Evolutionary conservation across 345 rosid genomes (phyloP), one percentile per base, ranked within the genome.

Genomic region (Dovyalis caffra): DNA sequence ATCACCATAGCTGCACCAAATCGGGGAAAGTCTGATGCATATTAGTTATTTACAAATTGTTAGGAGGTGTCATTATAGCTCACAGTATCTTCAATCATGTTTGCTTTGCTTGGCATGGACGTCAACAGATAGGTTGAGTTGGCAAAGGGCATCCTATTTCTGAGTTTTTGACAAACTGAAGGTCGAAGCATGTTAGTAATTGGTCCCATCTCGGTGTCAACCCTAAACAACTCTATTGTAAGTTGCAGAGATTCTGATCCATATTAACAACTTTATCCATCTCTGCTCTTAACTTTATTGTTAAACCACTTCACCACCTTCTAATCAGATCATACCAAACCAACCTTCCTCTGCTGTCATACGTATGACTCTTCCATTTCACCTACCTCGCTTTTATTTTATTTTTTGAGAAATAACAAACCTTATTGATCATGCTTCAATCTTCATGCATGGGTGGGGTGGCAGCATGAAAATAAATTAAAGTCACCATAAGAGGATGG

Each of bases 371-470:
- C 2, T 4, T 25, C 80, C 70, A 60, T 60, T 70, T 69, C 74
- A 85, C 83, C 87, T 3, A 65, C 69, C 75, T 64, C 68, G 14
- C 74, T 33, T 64, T 34, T n/a, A n/a, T n/a, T n/a, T n/a, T n/a
- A n/a, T n/a, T n/a, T n/a, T n/a, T n/a, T n/a, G n/a, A n/a, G n/a
- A n/a, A n/a, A n/a, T n/a, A n/a, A n/a, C n/a, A n/a, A n/a, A n/a
- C n/a, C n/a, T n/a, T n/a, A n/a, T n/a, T n/a, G n/a, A n/a, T n/a
- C n/a, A n/a, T n/a, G n/a, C n/a, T n/a, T n/a, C n/a, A n/a, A n/a
- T n/a, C n/a, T n/a, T n/a, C n/a, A n/a, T n/a, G n/a, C n/a, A n/a
- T n/a, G n/a, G n/a, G n/a, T n/a, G n/a, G n/a, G n/a, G n/a, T n/a
- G n/a, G n/a, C n/a, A n/a, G n/a, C n/a, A n/a, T n/a, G n/a, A n/a